Conservation (phyloP, 177 flowering plant species). For the Viscum album region DNA sequence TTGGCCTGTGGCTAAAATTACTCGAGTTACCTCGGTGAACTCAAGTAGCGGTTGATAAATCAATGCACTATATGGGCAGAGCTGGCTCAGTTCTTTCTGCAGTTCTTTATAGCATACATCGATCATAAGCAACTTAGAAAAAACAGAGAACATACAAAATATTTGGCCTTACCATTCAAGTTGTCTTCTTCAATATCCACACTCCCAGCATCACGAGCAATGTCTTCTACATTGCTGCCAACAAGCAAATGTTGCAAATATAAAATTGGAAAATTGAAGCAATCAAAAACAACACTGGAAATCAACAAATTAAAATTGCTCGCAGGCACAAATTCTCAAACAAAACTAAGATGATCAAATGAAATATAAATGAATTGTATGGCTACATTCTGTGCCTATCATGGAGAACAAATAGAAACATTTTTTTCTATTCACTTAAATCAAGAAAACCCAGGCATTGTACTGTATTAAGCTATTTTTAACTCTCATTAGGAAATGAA, state of each 20-base stretch:
- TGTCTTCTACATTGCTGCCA: constrained; percentile 83
- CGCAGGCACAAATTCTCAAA: no score
- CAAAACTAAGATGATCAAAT: background rate
- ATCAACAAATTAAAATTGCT: background rate
- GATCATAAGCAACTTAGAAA: constrained; percentile 16
- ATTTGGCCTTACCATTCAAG: constrained; percentile 38
- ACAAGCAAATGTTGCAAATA: background rate
- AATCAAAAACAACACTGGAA: background rate
- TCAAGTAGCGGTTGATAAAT: constrained; percentile 69
- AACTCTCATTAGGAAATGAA: no score
- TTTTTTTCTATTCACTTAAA: no score
- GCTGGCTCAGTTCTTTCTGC: constrained; percentile 59
- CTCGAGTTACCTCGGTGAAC: constrained; percentile 56
- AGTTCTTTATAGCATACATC: constrained; percentile 35
- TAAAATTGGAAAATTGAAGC: background rate
- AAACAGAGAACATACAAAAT: background rate
- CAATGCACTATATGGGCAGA: constrained; percentile 31
- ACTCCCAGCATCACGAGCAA: constrained; percentile 88
- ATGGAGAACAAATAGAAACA: background rate
- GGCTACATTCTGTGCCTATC: background rate
- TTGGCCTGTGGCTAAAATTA: background rate
- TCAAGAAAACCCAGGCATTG: no score
- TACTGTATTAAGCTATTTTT: no score
- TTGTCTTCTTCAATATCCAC: constrained; percentile 71
- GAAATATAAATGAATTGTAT: background rate